Conservation (phyloP, 2,329 filamentous ascomycete genomes). For the Blastomyces gilchristii region DNA sequence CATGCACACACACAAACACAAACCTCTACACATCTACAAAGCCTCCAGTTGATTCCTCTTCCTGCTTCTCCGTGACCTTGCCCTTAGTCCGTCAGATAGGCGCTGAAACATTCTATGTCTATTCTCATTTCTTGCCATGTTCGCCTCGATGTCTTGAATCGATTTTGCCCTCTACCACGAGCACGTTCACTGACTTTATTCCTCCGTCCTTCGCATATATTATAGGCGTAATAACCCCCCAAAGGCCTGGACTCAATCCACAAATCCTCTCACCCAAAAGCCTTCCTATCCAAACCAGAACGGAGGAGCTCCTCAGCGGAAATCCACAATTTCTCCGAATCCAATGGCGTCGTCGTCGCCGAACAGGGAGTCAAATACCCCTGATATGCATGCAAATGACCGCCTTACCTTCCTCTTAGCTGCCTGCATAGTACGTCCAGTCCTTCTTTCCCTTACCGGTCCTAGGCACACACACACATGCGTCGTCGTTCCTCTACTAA, state of each 20-base stretch:
- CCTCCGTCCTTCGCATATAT: slow-evolving; percentile 9
- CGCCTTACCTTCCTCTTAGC: slow-evolving; percentile 49
- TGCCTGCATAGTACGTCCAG: slow-evolving; percentile 47
- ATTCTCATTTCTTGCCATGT: slow-evolving; percentile 2
- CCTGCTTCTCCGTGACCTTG: background rate
- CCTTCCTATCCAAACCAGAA: slow-evolving; percentile 43
- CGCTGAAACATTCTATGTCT: background rate
- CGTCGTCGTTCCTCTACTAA: slow-evolving; percentile 5
- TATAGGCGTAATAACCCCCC: slow-evolving; percentile 44
- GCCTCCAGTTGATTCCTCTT: background rate
- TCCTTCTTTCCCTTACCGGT: background rate
- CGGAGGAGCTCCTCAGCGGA: slow-evolving; percentile 41
- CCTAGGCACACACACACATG: background rate
- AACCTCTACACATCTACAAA: background rate
- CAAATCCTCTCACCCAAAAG: slow-evolving; percentile 52
- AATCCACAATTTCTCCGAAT: slow-evolving; percentile 31
- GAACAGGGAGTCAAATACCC: slow-evolving; percentile 41
- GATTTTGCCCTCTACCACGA: background rate
- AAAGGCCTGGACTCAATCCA: slow-evolving; percentile 52
- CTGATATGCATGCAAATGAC: slow-evolving; percentile 51
- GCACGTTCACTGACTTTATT: slow-evolving; percentile 1
- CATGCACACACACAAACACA: background rate
- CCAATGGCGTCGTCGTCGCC: slow-evolving; percentile 18
- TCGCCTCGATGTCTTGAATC: background rate
- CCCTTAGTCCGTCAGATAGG: background rate